Evolutionary conservation across 2,329 filamentous ascomycete genomes (phyloP).

Genomic region (Remersonia thermophila): DNA sequence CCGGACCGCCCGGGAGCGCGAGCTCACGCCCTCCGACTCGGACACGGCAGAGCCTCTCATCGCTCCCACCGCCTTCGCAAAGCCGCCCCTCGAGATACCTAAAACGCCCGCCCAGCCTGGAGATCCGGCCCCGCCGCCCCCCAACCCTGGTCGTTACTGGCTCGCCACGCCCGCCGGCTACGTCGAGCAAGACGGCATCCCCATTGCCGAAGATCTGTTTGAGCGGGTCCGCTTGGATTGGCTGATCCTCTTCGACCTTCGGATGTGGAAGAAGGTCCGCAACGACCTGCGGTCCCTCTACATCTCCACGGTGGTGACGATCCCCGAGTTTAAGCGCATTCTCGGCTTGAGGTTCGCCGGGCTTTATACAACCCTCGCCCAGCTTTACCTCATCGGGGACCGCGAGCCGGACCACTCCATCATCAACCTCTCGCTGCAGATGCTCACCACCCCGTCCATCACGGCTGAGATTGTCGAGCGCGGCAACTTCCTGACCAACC

Average conservation of each 20-base stretch:
- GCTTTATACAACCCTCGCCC: constrained; percentile 83
- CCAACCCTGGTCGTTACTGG: constrained; percentile 72
- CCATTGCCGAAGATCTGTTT: constrained; percentile 75
- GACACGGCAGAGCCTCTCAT: constrained; percentile 59
- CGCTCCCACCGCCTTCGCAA: constrained; percentile 47
- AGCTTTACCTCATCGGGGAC: constrained; percentile 91
- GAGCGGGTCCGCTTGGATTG: constrained; percentile 84
- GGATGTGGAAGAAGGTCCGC: constrained; percentile 92
- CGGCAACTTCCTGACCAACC: constrained; percentile 87
- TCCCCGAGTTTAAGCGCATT: constrained; percentile 91
- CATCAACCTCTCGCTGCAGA: constrained; percentile 92
- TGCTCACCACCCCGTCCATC: constrained; percentile 92
- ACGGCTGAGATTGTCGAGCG: constrained; percentile 90
- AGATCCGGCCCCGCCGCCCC: constrained; percentile 32
- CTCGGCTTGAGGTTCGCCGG: constrained; percentile 88
- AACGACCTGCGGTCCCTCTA: constrained; percentile 86
- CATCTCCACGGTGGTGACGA: constrained; percentile 89
- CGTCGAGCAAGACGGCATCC: constrained; percentile 47
- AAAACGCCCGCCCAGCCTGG: constrained; percentile 56
- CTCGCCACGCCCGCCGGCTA: constrained; percentile 65
- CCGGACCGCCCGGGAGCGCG: constrained; percentile 40
- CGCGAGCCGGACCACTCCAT: constrained; percentile 96
- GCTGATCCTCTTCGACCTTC: constrained; percentile 84
- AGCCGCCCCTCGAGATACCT: constrained; percentile 61
- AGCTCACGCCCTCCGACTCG: constrained; percentile 58